Evolutionary conservation across 306 rosid species (phyloP).

Genomic region (Cajanus cajan): DNA sequence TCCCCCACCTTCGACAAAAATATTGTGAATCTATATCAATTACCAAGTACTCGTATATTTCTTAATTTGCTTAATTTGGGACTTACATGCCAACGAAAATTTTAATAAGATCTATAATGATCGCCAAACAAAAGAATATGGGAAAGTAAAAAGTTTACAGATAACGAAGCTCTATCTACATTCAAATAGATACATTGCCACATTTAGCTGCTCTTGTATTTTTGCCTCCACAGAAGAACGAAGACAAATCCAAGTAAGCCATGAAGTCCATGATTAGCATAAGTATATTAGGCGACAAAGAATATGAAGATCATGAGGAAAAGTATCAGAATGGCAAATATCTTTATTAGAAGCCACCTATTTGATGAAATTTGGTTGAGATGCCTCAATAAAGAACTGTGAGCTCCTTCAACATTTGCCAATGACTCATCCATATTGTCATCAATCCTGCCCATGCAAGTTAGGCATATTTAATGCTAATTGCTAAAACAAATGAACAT

Average conservation of each 20-base stretch:
- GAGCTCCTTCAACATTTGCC: slow-evolving; percentile 94
- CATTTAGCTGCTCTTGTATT: slow-evolving; percentile 24
- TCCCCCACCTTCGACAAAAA: slow-evolving; percentile 3
- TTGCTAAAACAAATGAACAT: slow-evolving; percentile 21
- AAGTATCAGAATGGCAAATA: slow-evolving; percentile 69
- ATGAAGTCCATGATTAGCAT: slow-evolving; percentile 20
- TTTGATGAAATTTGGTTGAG: slow-evolving; percentile 82
- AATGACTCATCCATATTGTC: slow-evolving; percentile 92
- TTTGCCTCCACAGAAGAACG: slow-evolving; percentile 20
- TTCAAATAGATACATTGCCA: slow-evolving; percentile 23
- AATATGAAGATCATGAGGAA: slow-evolving; percentile 73
- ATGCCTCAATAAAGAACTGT: slow-evolving; percentile 75
- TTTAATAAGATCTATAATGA: slow-evolving; percentile 13
- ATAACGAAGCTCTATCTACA: slow-evolving; percentile 18
- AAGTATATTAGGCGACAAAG: slow-evolving; percentile 64
- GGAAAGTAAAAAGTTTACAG: slow-evolving; percentile 23
- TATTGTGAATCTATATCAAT: slow-evolving; percentile 18
- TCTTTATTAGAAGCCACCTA: slow-evolving; percentile 88
- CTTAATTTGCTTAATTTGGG: slow-evolving; percentile 25
- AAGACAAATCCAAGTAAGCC: slow-evolving; percentile 23
- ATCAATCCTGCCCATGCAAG: slow-evolving; percentile 67
- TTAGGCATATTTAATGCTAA: slow-evolving; percentile 30
- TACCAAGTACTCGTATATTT: slow-evolving; percentile 17
- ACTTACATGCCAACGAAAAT: background rate
- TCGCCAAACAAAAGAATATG: slow-evolving; percentile 21